Evolutionary conservation across 106 monocot genomes (phyloP), one percentile per base, ranked within the genome.

Genomic region (Dendrobium chrysotoxum): DNA sequence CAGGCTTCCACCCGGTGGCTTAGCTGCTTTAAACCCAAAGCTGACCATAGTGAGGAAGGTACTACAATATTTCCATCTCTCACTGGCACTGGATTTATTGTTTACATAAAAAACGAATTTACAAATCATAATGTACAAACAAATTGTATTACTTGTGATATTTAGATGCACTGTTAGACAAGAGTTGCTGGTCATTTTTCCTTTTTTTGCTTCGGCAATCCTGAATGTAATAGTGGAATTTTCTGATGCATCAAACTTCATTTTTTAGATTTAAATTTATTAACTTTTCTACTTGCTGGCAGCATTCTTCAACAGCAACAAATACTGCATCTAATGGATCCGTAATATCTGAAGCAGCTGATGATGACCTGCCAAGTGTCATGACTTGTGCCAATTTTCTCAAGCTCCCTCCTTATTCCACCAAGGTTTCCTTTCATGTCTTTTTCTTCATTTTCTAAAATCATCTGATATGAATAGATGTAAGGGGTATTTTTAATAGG

Each of bases 371-470:
- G 85, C 98, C 98, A 12, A 99, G 98, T 88, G 98, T 95, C 16
- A 99, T 99, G 98, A 99, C 98, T 31, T 99, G 98, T 76, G 92
- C 95, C 30, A 99, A 99, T 76, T 99, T 95, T 77, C 95, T 99
- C 15, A 99, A 99, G 77, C 91, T 99, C 11, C 98, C 98, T 83
- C 92, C 92, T 0, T 99, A 99, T 72, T 99, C 98, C 11, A 90
- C 95, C 44, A 99, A 99, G 92, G 98, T 99, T 79, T 50, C 28
- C 17, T 7, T 39, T 53, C 46, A 50, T 28, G 25, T 79, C 21
- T 47, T n/a, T 15, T 1, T 40, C 53, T 55, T n/a, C n/a, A 23
- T 9, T 55, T 61, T 45, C 13, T 50, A 46, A 46, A 46, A 35
- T 35, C 35, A 35, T 35, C 35, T 35, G 35, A 35, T 35, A 35